Evolutionary conservation across 805 yeast genomes (phyloP).

Genomic region (Hyphopichia homilentoma): DNA sequence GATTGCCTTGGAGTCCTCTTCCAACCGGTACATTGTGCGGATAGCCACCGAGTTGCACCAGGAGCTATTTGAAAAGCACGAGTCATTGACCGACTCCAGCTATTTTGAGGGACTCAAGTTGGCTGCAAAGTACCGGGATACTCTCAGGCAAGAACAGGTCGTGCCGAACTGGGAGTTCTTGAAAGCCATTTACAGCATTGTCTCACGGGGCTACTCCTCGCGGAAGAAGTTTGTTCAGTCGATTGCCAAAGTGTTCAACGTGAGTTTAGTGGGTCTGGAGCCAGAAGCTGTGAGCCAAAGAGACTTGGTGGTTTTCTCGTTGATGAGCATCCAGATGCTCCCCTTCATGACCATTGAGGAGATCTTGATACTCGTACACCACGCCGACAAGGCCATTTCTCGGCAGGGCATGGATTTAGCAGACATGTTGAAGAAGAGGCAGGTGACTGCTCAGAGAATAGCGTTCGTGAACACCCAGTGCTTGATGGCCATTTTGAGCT

Average conservation of each 20-base stretch:
- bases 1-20: constrained; percentile 63
- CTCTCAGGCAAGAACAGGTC: neutral
- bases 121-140: constrained; percentile 42
- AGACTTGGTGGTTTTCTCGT: constrained; percentile 21
- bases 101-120: constrained; percentile 59
- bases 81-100: constrained; percentile 63
- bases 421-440: constrained; percentile 16
- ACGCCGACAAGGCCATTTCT: constrained; percentile 40
- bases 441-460: constrained; percentile 12
- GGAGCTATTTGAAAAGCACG: constrained; percentile 61
- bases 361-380: constrained; percentile 39
- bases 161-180: neutral
- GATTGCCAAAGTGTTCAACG: constrained; percentile 13
- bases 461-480: constrained; percentile 10
- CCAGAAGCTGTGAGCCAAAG: constrained; percentile 13
- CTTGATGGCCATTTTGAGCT: constrained; percentile 9
- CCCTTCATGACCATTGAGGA: constrained; percentile 48
- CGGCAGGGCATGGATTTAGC: constrained; percentile 39
- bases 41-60: constrained; percentile 52
- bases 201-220: constrained; percentile 34
- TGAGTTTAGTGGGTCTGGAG: constrained; percentile 3
- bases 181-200: constrained; percentile 15
- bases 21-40: constrained; percentile 35
- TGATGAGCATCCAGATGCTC: constrained; percentile 37
- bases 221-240: constrained; percentile 39